Conservation (phyloP, 805 yeast genomes). For the Saccharomycopsis sp. region DNA sequence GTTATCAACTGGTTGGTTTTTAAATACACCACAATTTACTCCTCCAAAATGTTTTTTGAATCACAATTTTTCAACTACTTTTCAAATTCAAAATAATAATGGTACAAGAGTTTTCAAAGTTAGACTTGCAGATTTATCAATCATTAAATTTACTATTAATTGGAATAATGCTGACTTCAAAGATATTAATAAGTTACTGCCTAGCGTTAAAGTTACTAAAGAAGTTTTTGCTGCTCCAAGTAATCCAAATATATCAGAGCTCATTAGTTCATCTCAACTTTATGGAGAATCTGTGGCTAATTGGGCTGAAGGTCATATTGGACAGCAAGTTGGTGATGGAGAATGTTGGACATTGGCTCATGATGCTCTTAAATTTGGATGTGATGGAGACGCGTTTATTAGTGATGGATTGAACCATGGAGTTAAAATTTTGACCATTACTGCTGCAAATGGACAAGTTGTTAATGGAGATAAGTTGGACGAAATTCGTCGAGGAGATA, state of each 20-base stretch:
- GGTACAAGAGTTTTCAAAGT: conserved; percentile 27
- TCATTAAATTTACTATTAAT: conserved; percentile 25
- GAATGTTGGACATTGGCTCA: conserved; percentile 56
- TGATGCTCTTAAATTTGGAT: conserved; percentile 39
- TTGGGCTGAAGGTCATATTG: conserved; percentile 41
- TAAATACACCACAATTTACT: conserved; percentile 17
- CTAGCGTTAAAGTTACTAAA: conserved; percentile 24
- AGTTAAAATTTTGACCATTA: conserved; percentile 21
- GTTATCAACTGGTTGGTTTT: conserved; percentile 37
- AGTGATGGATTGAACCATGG: conserved; percentile 40
- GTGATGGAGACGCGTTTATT: conserved; percentile 37
- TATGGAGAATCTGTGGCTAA: conserved; percentile 45
- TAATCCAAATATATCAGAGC: conserved; percentile 23
- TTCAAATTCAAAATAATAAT: conserved; percentile 23
- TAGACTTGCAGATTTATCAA: conserved; percentile 34
- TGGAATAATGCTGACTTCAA: conserved; percentile 25
- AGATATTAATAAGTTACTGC: conserved; percentile 9
- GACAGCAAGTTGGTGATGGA: conserved; percentile 41
- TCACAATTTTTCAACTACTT: conserved; percentile 26
- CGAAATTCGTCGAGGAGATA: conserved; percentile 43
- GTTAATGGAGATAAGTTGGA: conserved; percentile 26
- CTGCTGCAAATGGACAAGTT: conserved; percentile 14
- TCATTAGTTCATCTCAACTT: conserved; percentile 27
- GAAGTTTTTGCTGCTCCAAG: conserved; percentile 35
- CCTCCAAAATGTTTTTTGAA: conserved; percentile 31